Evolutionary conservation across 495 filamentous ascomycete genomes (phyloP).

Genomic region (Daldinia bambusicola): DNA sequence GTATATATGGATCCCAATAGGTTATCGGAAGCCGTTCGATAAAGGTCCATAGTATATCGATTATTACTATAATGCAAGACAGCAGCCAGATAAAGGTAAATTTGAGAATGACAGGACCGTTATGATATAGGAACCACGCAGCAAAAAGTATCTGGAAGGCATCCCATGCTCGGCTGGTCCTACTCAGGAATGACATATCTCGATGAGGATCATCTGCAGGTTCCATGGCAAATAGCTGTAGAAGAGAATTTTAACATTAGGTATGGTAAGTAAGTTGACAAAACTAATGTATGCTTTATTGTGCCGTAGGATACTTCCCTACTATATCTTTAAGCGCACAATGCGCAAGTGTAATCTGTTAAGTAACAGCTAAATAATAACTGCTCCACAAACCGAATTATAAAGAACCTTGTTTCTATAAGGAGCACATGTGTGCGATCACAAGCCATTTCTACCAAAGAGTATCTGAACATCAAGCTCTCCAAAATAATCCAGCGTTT

Average conservation of each 20-base stretch:
- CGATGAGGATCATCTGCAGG: no score
- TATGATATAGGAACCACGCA: background rate
- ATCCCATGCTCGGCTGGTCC: background rate
- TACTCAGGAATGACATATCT: background rate
- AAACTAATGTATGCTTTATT: background rate
- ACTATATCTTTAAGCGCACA: background rate
- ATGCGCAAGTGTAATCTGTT: background rate
- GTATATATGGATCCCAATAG: no score
- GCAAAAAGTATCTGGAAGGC: background rate
- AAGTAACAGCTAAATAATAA: background rate
- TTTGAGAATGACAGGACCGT: no score
- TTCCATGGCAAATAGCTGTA: no score
- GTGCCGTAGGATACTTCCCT: background rate
- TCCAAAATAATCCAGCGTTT: no score
- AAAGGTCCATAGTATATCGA: no score
- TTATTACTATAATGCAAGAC: no score
- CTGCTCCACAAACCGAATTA: background rate
- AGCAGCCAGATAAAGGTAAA: no score
- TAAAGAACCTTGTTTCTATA: background rate
- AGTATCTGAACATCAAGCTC: no score
- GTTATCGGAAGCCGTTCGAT: no score
- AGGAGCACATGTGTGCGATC: background rate
- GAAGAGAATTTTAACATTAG: no score
- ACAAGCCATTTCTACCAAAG: background rate
- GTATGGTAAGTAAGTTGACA: background rate